Percentiles rank a stretch among this genome's conserved stretches.
Evolutionary conservation across 2,329 filamentous ascomycete species (phyloP).

Genomic region (Pseudogymnoascus sp.): DNA sequence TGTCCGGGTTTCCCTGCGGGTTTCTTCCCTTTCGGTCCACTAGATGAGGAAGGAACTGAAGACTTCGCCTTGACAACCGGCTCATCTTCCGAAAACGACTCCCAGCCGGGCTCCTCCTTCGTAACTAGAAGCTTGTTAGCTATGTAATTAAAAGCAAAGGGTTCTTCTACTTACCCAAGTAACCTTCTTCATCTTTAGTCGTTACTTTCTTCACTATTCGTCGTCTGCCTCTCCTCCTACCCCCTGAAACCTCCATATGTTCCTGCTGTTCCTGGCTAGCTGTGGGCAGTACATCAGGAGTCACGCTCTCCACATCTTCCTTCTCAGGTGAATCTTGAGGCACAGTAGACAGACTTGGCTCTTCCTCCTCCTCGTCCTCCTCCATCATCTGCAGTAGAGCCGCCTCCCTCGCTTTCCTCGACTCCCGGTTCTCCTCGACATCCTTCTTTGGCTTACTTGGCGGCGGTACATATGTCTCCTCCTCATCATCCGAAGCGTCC

Average conservation of each 20-base stretch:
- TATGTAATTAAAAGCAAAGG: conserved; percentile 15
- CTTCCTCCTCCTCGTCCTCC: conserved; percentile 50
- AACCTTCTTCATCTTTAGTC: conserved; percentile 81
- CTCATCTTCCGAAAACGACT: conserved; percentile 90
- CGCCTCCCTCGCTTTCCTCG: conserved; percentile 58
- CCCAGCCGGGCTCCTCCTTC: conserved; percentile 77
- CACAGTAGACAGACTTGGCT: conserved; percentile 16
- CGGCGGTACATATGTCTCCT: conserved; percentile 39
- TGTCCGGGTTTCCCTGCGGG: conserved; percentile 53
- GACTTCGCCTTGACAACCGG: conserved; percentile 50
- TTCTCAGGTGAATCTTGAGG: background rate
- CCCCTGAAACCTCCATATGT: conserved; percentile 47
- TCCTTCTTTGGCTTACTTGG: conserved; percentile 32
- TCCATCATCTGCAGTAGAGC: conserved; percentile 72
- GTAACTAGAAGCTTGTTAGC: conserved; percentile 55
- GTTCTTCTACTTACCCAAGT: conserved; percentile 59
- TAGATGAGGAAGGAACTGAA: conserved; percentile 31
- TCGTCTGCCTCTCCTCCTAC: conserved; percentile 68
- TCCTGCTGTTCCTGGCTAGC: conserved; percentile 42
- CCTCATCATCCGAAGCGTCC: conserved; percentile 27
- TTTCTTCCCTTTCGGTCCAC: conserved; percentile 50
- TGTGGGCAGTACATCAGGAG: conserved; percentile 25
- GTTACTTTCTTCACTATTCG: conserved; percentile 84
- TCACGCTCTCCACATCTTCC: conserved; percentile 16
- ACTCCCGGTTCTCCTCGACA: conserved; percentile 33